Base-by-base conservation (phyloP, 257 asterid species). In the Solanum clarkiae region DNA sequence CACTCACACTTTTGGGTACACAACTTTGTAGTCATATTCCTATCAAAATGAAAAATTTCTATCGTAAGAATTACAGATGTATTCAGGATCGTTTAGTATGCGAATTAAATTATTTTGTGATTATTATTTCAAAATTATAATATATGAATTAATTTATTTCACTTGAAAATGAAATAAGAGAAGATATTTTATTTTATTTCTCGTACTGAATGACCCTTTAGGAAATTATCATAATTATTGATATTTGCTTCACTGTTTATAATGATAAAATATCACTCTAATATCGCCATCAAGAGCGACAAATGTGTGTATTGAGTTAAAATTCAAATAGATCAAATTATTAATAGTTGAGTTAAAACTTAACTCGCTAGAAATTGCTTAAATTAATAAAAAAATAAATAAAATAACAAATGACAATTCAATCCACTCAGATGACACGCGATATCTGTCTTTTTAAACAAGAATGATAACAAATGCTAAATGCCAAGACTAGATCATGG, bases 361-460 rank as follows among this genome's bases (percentile, higher is more conserved):
- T 2, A 4, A 22, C 7, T 1, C 0, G 3, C 4, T 62, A 0
- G 1, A 24, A 62, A 10, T 22, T 11, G 0, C 1, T 62, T 62
- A 0, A 22, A 62, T 10, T 62, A 7, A 10, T 5, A 62, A 1
- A 9, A 10, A 20, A 4, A 1, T 7, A 0, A 17, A 55, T 0
- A 17, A 62, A 62, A 14, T 26, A 66, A 29, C 1, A 7, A 1
- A 0, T 66, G 7, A 8, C 32, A 68, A 32, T 12, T 10, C 6
- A 16, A 8, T 5, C 1, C 1, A 7, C 3, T 16, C 49, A 8
- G 6, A 13, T 65, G 26, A 63, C 20, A 6, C 10, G 7, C 26
- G 10, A 26, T 13, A 13, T 20, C 10, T 13, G 6, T 65, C 45
- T 65, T 65, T 65, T 29, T 14, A 65, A 65, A 26, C 0, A 65